Base-by-base conservation (phyloP, 164 flowering plant species). In the Magnolia officinalis region DNA sequence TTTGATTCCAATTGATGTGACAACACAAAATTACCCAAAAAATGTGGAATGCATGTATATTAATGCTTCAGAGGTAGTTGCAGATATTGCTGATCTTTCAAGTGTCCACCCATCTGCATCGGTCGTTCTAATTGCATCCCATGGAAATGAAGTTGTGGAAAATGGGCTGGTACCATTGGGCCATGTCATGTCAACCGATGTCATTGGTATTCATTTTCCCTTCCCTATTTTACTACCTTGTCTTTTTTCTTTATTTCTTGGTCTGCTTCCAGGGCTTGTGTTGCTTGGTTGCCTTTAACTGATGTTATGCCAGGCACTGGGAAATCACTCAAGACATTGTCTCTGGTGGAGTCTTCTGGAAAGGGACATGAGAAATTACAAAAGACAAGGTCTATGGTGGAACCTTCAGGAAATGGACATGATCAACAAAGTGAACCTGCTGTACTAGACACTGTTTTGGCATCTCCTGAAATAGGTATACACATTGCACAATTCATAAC, bases 31-130 rank as follows among this genome's bases (percentile, higher is more conserved):
- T 63, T 7, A 2, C 69, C 18, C 29, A 1, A 52, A 64, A 65
- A 24, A 21, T 37, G 70, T 8, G 21, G 31, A 45, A 58, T 66
- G 55, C 29, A 55, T 55, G 10, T 19, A 37, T n/a, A 29, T 1
- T 21, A 37, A n/a, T 75, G 65, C 2, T 19, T 29, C 67, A 19
- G 78, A 58, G 14, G 67, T 14, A 9, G 64, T 58, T 11, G 23
- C 70, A 74, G 29, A 1, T 64, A 16, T 31, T 58, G 52, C 61
- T 49, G 26, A 18, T 11, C 8, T 16, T 21, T 19, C 50, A 14
- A 59, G 31, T 68, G n/a, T 72, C 18, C n/a, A 7, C 18, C 23
- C 9, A n/a, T 66, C 52, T 75, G 63, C 67, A 23, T 75, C 78
- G 4, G 55, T 21, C 13, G 31, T 55, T 52, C 26, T 67, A 14